Percentiles rank a stretch among this genome's conserved stretches.
phyloP scores from a whole-genome alignment of 257 asterid species.

The Voacanga thouarsii region DNA sequence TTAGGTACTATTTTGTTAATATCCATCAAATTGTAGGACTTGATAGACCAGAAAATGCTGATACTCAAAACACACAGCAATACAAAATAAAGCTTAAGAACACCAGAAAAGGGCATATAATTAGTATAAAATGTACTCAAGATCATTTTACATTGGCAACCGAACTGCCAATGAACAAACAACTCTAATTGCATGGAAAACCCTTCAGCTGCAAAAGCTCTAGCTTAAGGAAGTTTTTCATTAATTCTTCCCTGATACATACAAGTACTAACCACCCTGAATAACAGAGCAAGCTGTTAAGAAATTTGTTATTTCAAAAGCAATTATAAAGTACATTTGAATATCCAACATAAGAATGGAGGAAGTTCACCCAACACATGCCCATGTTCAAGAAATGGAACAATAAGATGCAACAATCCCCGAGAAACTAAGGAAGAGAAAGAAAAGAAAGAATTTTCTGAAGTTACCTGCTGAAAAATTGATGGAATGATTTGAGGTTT shows the following conservation, averaged over 20 bases:
- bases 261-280: neutral
- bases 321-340: neutral
- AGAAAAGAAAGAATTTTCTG: neutral
- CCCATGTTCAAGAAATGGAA: neutral
- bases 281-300: neutral
- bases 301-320: neutral
- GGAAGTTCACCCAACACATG: neutral
- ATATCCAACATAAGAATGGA: neutral
- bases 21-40: neutral
- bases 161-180: neutral
- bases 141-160: neutral
- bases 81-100: no score
- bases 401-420: neutral
- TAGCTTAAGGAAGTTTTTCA: no score
- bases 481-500: conserved; percentile 75
- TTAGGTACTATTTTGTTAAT: neutral
- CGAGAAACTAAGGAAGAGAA: neutral
- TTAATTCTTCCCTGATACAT: neutral
- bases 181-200: neutral
- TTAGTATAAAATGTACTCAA: no score
- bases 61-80: no score
- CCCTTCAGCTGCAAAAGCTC: neutral
- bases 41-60: neutral
- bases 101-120: no score
- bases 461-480: conserved; percentile 71